Conservation (phyloP, 768 basidiomycete species). For the Suillus tomentosus region DNA sequence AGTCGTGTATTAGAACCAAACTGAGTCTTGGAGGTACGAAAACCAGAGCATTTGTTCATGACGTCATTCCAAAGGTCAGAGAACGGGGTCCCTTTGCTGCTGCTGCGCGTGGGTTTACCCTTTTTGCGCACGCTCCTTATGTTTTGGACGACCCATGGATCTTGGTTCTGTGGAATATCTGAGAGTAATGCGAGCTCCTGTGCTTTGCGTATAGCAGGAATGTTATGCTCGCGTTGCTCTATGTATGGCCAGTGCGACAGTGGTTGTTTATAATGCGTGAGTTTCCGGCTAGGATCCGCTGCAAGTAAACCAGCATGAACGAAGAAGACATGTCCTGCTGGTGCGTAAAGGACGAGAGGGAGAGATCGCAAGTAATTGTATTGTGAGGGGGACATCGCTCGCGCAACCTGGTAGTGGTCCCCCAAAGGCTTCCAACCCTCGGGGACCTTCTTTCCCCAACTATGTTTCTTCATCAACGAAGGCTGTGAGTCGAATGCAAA, state of each 20-base stretch:
- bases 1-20: background rate
- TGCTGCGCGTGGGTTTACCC: constrained; percentile 31
- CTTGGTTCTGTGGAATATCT: constrained; percentile 72
- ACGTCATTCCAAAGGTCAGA: constrained; percentile 70
- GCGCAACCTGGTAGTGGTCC: constrained; percentile 78
- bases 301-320: constrained; percentile 86
- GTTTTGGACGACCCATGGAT: constrained; percentile 68
- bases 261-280: constrained; percentile 62
- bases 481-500: constrained; percentile 28
- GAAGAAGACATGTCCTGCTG: constrained; percentile 72
- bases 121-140: constrained; percentile 41
- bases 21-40: constrained; percentile 20
- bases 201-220: constrained; percentile 43
- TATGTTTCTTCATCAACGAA: constrained; percentile 40
- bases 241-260: constrained; percentile 61
- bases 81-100: constrained; percentile 69
- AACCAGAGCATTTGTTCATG: constrained; percentile 61
- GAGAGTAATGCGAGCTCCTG: constrained; percentile 73
- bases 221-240: constrained; percentile 24
- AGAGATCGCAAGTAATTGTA: constrained; percentile 75
- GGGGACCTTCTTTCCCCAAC: constrained; percentile 58
- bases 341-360: constrained; percentile 75
- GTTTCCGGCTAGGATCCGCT: constrained; percentile 58
- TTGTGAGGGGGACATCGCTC: constrained; percentile 58
- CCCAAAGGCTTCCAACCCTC: constrained; percentile 72